Percentiles rank a stretch among this genome's conserved stretches.
phyloP scores from a whole-genome alignment of 768 basidiomycete species.

The Boletus sp. region DNA sequence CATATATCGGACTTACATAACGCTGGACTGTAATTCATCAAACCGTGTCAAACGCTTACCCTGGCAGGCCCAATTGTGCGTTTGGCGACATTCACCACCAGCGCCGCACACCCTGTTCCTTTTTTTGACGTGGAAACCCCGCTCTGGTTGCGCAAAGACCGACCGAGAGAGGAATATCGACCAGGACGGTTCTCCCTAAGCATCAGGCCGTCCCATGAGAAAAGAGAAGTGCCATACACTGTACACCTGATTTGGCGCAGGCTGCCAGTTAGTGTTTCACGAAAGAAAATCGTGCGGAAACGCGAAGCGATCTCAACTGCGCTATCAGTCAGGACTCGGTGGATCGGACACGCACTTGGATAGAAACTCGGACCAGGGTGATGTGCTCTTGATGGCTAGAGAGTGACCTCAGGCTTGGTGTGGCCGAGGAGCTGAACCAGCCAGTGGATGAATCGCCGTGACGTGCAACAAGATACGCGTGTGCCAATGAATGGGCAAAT shows the following conservation, averaged over 20 bases:
- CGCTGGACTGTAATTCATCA: background rate
- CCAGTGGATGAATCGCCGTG: conserved; percentile 39
- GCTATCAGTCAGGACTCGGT: background rate
- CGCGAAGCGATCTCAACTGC: conserved; percentile 1
- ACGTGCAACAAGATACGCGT: conserved; percentile 39
- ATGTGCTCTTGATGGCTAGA: conserved; percentile 37
- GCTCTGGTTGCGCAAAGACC: background rate
- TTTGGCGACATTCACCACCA: background rate
- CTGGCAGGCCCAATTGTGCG: background rate
- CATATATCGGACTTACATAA: conserved; percentile 27
- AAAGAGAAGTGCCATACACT: background rate
- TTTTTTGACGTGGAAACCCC: background rate
- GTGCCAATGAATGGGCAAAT: conserved; percentile 13
- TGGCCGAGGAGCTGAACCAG: conserved; percentile 34
- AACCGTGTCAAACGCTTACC: background rate
- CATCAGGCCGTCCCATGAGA: conserved; percentile 13
- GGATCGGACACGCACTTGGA: conserved; percentile 12
- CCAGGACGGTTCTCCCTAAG: background rate
- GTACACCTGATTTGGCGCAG: conserved; percentile 3
- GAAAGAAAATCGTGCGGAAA: conserved; percentile 1
- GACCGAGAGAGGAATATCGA: background rate
- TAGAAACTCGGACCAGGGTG: conserved; percentile 13
- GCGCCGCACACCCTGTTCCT: background rate
- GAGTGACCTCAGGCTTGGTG: no score
- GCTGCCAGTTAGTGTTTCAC: conserved; percentile 14